These are phyloP conservation scores for Blastobotrys robertii DNA, from an alignment of 805 yeast species.

Conservation along the genomic window DNA sequence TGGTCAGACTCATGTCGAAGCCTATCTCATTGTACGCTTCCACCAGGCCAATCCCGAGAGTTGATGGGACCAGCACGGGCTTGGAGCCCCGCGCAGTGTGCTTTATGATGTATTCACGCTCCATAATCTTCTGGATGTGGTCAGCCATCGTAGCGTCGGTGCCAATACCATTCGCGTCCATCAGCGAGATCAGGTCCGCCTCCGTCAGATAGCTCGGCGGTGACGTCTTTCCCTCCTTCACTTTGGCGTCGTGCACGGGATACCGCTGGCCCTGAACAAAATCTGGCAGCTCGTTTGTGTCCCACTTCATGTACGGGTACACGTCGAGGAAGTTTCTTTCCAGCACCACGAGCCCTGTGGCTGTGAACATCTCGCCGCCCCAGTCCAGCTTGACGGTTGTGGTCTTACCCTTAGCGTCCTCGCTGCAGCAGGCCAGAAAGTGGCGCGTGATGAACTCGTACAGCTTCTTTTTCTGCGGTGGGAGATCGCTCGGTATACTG, in stretches of 20 bases:
- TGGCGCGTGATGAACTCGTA: conserved; percentile 81
- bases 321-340: conserved; percentile 74
- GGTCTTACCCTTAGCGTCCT: conserved; percentile 73
- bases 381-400: conserved; percentile 59
- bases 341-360: conserved; percentile 65
- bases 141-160: conserved; percentile 99
- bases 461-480: conserved; percentile 50
- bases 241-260: conserved; percentile 42
- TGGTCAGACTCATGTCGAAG: conserved; percentile 66
- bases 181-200: conserved; percentile 78
- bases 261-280: conserved; percentile 50
- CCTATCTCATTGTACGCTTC: conserved; percentile 80
- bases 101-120: conserved; percentile 45
- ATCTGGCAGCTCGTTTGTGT: conserved; percentile 48
- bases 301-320: conserved; percentile 75
- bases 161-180: conserved; percentile 97
- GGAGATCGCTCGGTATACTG: conserved; percentile 23
- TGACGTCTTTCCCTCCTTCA: conserved; percentile 66
- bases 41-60: conserved; percentile 75
- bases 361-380: conserved; percentile 65
- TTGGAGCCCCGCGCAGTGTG: conserved; percentile 1
- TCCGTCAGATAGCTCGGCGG: conserved; percentile 86
- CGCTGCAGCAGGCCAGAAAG: conserved; percentile 85
- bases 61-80: conserved; percentile 55
- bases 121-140: conserved; percentile 73